phyloP scores from a whole-genome alignment of 768 basidiomycete genomes.

The Nevesoporus exiguus region DNA sequence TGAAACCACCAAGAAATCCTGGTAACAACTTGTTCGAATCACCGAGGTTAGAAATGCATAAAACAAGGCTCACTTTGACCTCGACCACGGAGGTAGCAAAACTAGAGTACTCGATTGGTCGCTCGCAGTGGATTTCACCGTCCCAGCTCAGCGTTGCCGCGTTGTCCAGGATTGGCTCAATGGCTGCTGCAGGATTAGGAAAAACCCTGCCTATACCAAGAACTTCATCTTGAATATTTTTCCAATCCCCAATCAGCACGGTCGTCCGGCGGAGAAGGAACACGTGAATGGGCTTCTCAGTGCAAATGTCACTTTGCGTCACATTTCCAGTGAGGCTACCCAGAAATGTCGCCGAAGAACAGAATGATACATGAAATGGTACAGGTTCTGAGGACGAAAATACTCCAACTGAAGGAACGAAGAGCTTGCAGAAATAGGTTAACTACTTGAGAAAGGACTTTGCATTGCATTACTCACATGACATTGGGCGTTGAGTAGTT shows the following conservation, averaged over 20 bases:
- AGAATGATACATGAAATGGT: slow-evolving; percentile 64
- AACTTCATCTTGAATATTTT: slow-evolving; percentile 24
- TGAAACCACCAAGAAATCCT: slow-evolving; percentile 61
- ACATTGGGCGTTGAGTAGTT: slow-evolving; percentile 23
- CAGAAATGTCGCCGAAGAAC: slow-evolving; percentile 42
- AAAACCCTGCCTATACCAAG: slow-evolving; percentile 48
- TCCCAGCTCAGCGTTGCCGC: slow-evolving; percentile 56
- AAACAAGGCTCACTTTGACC: slow-evolving; percentile 43
- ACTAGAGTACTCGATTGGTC: slow-evolving; percentile 41
- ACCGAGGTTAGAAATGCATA: not conserved
- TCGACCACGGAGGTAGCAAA: slow-evolving; percentile 48
- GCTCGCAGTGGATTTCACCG: slow-evolving; percentile 46
- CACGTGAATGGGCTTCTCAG: slow-evolving; percentile 41
- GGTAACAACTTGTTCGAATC: slow-evolving; percentile 4
- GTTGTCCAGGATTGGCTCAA: slow-evolving; percentile 22
- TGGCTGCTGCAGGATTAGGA: slow-evolving; percentile 38
- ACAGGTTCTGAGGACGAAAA: slow-evolving; percentile 55
- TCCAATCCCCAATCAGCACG: slow-evolving; percentile 30
- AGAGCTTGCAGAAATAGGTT: slow-evolving; percentile 40
- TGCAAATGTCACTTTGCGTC: slow-evolving; percentile 5
- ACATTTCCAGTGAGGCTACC: slow-evolving; percentile 8
- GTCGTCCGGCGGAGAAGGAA: slow-evolving; percentile 54
- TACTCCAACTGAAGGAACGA: slow-evolving; percentile 57
- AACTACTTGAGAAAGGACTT: not conserved
- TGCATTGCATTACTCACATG: slow-evolving; percentile 22